Conservation (phyloP, 164 flowering plant species). For the Cinnamomum micranthum region DNA sequence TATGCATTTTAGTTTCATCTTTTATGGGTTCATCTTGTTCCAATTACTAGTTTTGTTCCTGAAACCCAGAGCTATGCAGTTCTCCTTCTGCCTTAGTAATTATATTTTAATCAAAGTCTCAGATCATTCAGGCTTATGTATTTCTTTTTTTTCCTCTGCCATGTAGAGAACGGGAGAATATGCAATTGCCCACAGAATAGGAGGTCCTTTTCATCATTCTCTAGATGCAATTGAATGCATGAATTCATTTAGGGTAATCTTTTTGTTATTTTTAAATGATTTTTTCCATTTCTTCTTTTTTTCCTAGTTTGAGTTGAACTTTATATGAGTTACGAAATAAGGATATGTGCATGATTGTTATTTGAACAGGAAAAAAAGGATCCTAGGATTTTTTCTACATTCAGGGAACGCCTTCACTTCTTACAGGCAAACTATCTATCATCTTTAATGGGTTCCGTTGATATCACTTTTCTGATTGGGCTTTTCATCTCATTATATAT, state of each 20-base stretch:
- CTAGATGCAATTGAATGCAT: constrained; percentile 42
- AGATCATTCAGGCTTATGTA: background rate
- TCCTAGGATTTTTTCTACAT: constrained; percentile 60
- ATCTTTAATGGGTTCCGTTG: background rate
- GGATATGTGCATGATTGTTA: constrained; percentile 2
- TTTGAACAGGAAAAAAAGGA: constrained; percentile 53
- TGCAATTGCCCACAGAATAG: constrained; percentile 59
- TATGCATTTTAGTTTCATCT: no score
- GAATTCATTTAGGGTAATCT: constrained; percentile 49
- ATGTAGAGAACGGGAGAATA: constrained; percentile 50
- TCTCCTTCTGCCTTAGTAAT: background rate
- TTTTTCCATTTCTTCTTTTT: background rate
- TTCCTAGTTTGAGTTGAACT: background rate
- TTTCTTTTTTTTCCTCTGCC: constrained; percentile 11
- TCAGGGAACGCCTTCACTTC: constrained; percentile 70
- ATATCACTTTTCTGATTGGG: constrained; percentile 6
- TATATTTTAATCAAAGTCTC: background rate
- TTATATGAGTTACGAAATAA: background rate
- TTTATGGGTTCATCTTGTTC: background rate
- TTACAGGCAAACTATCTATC: constrained; percentile 53
- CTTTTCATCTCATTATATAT: constrained; percentile 13
- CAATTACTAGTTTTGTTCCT: background rate
- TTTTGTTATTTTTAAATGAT: constrained; percentile 6
- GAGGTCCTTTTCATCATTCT: constrained; percentile 63
- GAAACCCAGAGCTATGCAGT: background rate